Evolutionary conservation across 23 red algal species (phyloP).

Genomic region (Agarophyton chilense): DNA sequence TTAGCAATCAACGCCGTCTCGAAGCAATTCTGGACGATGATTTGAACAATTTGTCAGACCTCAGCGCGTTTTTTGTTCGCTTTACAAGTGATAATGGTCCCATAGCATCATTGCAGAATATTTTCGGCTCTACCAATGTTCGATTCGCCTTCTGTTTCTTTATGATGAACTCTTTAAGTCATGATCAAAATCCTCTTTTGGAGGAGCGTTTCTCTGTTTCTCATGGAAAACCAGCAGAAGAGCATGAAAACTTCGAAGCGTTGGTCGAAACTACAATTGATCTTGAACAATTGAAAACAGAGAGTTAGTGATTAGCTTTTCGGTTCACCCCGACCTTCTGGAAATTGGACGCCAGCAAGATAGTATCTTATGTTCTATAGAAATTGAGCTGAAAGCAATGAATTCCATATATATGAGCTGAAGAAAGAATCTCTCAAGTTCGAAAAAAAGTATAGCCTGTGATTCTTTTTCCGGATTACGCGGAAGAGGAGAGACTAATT

Average conservation of each 20-base stretch:
- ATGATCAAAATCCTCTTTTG: not conserved
- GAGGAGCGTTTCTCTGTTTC: conserved; percentile 44
- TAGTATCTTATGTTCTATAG: conserved; percentile 54
- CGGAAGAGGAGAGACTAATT: conserved; percentile 91
- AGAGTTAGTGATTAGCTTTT: conserved; percentile 89
- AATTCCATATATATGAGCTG: conserved; percentile 3
- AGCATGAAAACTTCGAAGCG: conserved; percentile 80
- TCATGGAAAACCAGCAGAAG: conserved; percentile 41
- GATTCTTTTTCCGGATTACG: conserved; percentile 90
- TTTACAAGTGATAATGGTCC: conserved; percentile 64
- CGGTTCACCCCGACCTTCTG: conserved; percentile 61
- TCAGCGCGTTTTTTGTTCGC: conserved; percentile 52
- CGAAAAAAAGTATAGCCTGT: conserved; percentile 82
- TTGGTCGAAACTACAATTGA: conserved; percentile 92
- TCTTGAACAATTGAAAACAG: conserved; percentile 87
- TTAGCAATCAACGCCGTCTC: conserved; percentile 44
- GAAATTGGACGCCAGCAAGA: conserved; percentile 72
- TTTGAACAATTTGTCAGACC: conserved; percentile 80
- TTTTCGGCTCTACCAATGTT: conserved; percentile 92
- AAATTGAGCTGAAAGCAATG: conserved; percentile 50
- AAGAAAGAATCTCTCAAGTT: conserved; percentile 89
- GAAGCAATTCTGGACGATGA: conserved; percentile 67
- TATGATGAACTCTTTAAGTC: conserved; percentile 44
- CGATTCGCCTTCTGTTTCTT: conserved; percentile 82
- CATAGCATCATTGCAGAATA: conserved; percentile 73